Conservation (phyloP, 2,329 filamentous ascomycete species). For the Ophiostoma sp. region DNA sequence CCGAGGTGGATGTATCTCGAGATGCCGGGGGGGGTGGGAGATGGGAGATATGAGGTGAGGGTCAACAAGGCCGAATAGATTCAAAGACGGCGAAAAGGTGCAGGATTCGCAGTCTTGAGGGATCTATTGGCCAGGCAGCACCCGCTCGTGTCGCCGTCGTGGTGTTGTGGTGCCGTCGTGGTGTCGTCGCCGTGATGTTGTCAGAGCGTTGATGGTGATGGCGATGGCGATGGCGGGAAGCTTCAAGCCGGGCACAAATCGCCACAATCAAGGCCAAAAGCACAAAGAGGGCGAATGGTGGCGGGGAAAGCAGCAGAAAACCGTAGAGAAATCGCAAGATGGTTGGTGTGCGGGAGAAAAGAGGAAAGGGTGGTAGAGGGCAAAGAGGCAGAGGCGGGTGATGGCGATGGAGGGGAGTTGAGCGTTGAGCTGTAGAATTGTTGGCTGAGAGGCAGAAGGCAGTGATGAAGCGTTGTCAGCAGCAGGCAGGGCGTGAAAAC, state of each 20-base stretch:
- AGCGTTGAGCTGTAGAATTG: background rate
- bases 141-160: background rate
- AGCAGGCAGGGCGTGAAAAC: background rate
- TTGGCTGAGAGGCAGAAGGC: background rate
- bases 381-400: background rate
- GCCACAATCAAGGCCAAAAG: background rate
- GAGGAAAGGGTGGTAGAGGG: background rate
- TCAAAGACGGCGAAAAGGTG: constrained; percentile 18
- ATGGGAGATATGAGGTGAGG: background rate
- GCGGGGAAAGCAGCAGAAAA: background rate
- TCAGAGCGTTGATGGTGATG: background rate
- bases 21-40: too few relatives aligned
- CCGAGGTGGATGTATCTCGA: background rate
- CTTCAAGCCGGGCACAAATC: background rate
- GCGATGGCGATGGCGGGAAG: background rate
- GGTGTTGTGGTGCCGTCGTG: background rate
- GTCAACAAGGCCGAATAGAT: background rate
- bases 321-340: background rate
- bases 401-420: constrained; percentile 4
- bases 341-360: background rate
- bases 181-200: background rate
- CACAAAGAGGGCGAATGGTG: background rate
- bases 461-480: background rate
- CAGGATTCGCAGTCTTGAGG: constrained; percentile 12
- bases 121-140: background rate